These are phyloP conservation scores for Papiliotrema fonsecae DNA, from an alignment of 1,284 basidiomycete genomes.

Conservation along the genomic window DNA sequence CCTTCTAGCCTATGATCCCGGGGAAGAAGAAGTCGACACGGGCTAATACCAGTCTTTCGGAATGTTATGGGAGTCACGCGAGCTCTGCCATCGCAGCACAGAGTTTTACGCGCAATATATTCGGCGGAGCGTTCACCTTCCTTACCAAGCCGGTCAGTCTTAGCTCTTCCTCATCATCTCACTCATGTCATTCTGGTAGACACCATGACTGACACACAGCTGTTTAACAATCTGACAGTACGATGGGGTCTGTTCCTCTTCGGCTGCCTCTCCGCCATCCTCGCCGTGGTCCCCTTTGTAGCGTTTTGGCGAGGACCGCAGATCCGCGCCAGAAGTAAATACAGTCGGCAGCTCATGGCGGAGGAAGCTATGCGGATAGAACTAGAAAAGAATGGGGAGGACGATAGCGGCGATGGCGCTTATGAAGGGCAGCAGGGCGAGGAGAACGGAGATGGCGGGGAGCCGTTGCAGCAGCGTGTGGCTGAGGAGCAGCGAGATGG, in stretches of 20 bases:
- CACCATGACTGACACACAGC: slow-evolving; percentile 2
- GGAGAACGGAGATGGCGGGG: no score
- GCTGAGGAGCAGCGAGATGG: background rate
- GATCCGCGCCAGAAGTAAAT: slow-evolving; percentile 34
- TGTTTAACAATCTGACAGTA: slow-evolving; percentile 20
- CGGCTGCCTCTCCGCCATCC: slow-evolving; percentile 16
- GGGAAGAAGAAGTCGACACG: slow-evolving; percentile 23
- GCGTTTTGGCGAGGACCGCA: slow-evolving; percentile 36
- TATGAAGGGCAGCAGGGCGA: background rate
- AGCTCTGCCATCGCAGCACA: slow-evolving; percentile 26
- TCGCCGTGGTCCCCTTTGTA: slow-evolving; percentile 38
- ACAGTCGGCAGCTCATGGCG: slow-evolving; percentile 35
- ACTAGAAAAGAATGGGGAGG: slow-evolving; percentile 18
- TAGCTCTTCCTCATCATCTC: background rate
- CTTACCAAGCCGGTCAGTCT: slow-evolving; percentile 14
- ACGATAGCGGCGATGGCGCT: slow-evolving; percentile 2
- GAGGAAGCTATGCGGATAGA: slow-evolving; percentile 33
- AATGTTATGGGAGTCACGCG: slow-evolving; percentile 34
- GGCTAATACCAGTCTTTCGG: slow-evolving; percentile 18
- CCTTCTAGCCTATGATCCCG: slow-evolving; percentile 8
- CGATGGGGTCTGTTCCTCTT: slow-evolving; percentile 20
- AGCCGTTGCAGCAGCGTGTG: background rate
- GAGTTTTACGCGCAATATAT: slow-evolving; percentile 25
- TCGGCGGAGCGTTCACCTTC: slow-evolving; percentile 22
- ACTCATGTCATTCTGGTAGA: slow-evolving; percentile 15